Base-by-base conservation (phyloP, 139 green algal genomes). In the Yamagishiella unicocca region DNA sequence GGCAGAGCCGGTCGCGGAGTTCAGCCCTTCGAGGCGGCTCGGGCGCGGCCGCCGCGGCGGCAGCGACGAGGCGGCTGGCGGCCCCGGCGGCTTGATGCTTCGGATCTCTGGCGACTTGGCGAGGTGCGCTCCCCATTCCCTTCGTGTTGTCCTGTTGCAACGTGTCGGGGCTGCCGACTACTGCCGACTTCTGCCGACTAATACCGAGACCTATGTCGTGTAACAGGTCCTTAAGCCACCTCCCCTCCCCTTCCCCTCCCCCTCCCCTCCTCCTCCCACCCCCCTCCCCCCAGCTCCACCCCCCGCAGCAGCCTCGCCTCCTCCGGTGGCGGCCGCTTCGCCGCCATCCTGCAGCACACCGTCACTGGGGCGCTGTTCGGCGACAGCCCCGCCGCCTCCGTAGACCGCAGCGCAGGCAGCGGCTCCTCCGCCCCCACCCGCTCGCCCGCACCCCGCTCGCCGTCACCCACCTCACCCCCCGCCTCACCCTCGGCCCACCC, bases 321-420 rank as follows among this genome's bases (percentile, higher is more conserved):
- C 62, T 85, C 78, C 14, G n/a, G 29, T 29, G 77, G 78, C 38
- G 37, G 19, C 38, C 78, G 78, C 40, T 25, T 85, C 27, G 61
- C 78, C 58, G 40, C 58, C 61, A 74, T 85, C 61, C 62, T 85
- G 40, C 40, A 85, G 6, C 40, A 62, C 78, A 75, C 78, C 78
- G 78, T 85, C 38, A 85, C 78, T 5, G 78, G 61, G 0, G 78
- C 78, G 14, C 78, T 85, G 0, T 85, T 85, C 40, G 78, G 40
- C 10, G 78, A 85, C 58, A 76, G 61, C 78, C 78, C 78, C 58
- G 17, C 61, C 42, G 29, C 78, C n/a, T 85, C 78, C n/a, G 8
- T 61, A 24, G 27, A 40, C 42, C 72, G 70, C 37, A 78, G 72
- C 29, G n/a, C 29, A 12, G 42, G 72, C 72, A 29, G 72, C 22